Evolutionary conservation across 2,329 filamentous ascomycete genomes (phyloP), one percentile per base, ranked within the genome.

Genomic region (Sporothrix mexicana): DNA sequence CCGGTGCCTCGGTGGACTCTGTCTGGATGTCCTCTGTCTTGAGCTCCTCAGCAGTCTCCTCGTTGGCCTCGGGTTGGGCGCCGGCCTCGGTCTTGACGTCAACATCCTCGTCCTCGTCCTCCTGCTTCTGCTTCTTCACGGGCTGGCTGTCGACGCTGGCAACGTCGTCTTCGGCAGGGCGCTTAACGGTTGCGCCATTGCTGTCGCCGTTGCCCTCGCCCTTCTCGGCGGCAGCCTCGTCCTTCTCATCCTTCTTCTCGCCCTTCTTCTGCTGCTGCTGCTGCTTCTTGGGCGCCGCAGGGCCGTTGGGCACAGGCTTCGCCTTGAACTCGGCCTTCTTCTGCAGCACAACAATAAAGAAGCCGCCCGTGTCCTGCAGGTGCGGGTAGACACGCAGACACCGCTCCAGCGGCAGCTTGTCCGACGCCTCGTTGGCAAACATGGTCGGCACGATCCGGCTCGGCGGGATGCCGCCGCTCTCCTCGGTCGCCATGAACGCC

Each of bases 381-480:
- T 99, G 96, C 47, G 95, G 93, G 81, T 98, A 99, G 7, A 99
- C 91, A 75, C 96, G 89, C 87, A 98, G 95, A 82, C 95, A 98
- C 74, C 92, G 89, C 78, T 98, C 93, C 20, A 98, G 87, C 17
- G 94, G 94, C 30, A 98, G 86, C 82, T 88, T 79, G 81, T 88
- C 85, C 71, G 87, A 88, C 41, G 85, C 83, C 53, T 83, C 82
- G 17, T 82, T 83, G 5, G 95, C 88, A 83, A 99, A 99, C 93
- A 98, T 97, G 80, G 90, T 91, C 78, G 93, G 88, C 3, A 89
- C 87, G 36, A 99, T 82, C 76, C 91, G 90, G 72, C 90, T 89
- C 12, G 94, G 89, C n/a, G 83, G 80, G 17, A 84, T 80, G 49
- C 86, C 88, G 71, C 45, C 62, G 61, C 67, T n/a, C 59, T 51